Evolutionary conservation across 306 rosid species (phyloP).

Genomic region (Astragalus membranaceus): DNA sequence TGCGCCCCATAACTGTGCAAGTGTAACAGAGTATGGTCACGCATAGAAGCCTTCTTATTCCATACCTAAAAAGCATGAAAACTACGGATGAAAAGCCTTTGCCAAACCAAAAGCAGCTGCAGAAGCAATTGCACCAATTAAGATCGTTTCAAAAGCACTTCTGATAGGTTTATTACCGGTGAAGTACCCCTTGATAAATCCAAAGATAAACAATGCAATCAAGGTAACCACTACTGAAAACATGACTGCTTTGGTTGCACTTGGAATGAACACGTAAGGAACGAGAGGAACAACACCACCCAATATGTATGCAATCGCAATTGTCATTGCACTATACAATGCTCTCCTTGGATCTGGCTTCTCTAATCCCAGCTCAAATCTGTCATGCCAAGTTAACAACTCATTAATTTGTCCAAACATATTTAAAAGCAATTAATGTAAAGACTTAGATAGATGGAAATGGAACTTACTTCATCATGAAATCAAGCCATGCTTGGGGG

Average conservation of each 20-base stretch:
- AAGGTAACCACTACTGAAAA: conserved; percentile 55
- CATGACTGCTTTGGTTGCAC: conserved; percentile 50
- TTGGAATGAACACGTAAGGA: conserved; percentile 71
- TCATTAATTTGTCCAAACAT: too few species aligned
- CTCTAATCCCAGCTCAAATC: conserved; percentile 90
- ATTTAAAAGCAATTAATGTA: too few species aligned
- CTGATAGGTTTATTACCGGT: conserved; percentile 64
- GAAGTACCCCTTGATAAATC: conserved; percentile 79
- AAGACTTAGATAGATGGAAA: too few species aligned
- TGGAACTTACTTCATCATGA: conserved; percentile 83
- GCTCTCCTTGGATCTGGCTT: conserved; percentile 97
- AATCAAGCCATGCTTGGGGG: conserved; percentile 92
- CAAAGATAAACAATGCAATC: conserved; percentile 63
- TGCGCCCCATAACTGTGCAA: too few species aligned
- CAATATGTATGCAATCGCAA: conserved; percentile 69
- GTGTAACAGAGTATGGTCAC: too few species aligned
- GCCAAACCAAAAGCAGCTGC: conserved; percentile 81
- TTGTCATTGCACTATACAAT: conserved; percentile 72
- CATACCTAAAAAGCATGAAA: too few species aligned
- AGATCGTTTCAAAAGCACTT: conserved; percentile 75
- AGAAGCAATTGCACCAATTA: conserved; percentile 82
- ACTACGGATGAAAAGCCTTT: conserved; percentile 57
- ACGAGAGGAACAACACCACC: conserved; percentile 72
- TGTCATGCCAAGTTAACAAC: conserved; percentile 21
- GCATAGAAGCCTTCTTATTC: too few species aligned